Conservation (phyloP, 352 stramenopile genomes). For the Globisporangium recalcitrans region DNA sequence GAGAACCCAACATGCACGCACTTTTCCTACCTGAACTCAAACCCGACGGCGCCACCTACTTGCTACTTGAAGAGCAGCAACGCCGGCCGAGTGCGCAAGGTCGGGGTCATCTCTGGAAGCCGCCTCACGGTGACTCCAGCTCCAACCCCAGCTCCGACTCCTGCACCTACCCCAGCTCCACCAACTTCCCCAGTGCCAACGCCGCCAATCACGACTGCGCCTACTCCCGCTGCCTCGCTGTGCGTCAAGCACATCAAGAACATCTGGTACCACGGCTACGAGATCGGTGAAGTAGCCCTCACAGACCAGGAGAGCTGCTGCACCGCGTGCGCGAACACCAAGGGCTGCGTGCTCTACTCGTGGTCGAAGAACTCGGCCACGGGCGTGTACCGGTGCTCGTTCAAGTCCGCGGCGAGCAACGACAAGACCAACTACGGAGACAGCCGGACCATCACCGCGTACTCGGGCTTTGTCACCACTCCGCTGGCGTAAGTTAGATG, state of each 20-base stretch:
- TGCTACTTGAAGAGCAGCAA: slow-evolving; percentile 34
- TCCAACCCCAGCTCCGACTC: not conserved
- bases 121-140: not conserved
- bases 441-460: not conserved
- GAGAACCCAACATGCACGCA: slow-evolving; percentile 23
- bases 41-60: slow-evolving; percentile 4
- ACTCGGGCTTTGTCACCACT: not conserved
- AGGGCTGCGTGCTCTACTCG: slow-evolving; percentile 11
- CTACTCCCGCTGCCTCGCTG: not conserved
- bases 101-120: slow-evolving; percentile 7
- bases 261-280: slow-evolving; percentile 32
- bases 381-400: slow-evolving; percentile 2
- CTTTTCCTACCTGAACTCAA: slow-evolving; percentile 29
- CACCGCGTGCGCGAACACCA: slow-evolving; percentile 6
- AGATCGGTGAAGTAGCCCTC: slow-evolving; percentile 21
- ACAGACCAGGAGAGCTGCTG: slow-evolving; percentile 10
- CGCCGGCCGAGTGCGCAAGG: not conserved
- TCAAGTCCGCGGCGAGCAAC: slow-evolving; percentile 5
- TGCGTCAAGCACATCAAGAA: slow-evolving; percentile 30
- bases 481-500: no score
- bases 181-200: not conserved
- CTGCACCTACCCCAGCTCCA: not conserved
- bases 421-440: not conserved
- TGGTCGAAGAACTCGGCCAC: slow-evolving; percentile 3
- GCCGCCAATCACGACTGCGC: not conserved